Evolutionary conservation across 176 grass and related monocot genomes (phyloP), one percentile per base, ranked within the genome.

Genomic region (Oryza glumipatula): DNA sequence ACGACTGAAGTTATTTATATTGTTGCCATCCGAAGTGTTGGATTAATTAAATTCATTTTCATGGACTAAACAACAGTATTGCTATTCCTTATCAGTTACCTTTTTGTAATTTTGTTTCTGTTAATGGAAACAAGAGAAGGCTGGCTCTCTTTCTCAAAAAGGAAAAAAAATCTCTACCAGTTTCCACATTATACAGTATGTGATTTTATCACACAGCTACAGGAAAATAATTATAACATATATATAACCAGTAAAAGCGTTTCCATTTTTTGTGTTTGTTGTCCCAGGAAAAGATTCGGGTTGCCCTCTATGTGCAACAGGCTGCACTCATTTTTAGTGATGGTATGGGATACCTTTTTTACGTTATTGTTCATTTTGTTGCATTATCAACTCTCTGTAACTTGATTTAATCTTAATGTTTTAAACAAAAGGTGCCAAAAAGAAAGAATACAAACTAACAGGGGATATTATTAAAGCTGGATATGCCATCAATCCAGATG

Each of bases 401-500:
- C 48, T 51, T 51, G 4, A 60, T 74, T 65, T 82, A 77, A 70
- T 71, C 19, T 85, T 81, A 70, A 54, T 58, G 70, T 19, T 22
- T 69, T 58, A 39, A 39, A 38, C 49, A 72, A 76, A 85, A 98
- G 96, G 91, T 76, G 76, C 43, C 69, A 90, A 38, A 16, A 88
- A 79, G 54, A 86, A 74, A 52, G 96, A 94, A 14, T 89, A 90
- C 64, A 76, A 86, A 12, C 77, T 95, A 68, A 88, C 91, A 28
- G 89, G 94, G 19, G 93, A 95, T 35, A 83, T 95, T 30, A 89
- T 72, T 49, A 92, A 94, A 73, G 93, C 93, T 81, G 67, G 93
- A 47, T 98, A 88, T 82, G 87, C 83, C 1, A 89, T 98, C 28
- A 94, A 80, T 21, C 93, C 96, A 11, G 91, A 98, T 79, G 96